A percentile compares a stretch with the other conserved stretches of the same genome.
These are phyloP conservation scores for Nakazawaea sp. DNA, from an alignment of 805 yeast species.

Conservation along the genomic window DNA sequence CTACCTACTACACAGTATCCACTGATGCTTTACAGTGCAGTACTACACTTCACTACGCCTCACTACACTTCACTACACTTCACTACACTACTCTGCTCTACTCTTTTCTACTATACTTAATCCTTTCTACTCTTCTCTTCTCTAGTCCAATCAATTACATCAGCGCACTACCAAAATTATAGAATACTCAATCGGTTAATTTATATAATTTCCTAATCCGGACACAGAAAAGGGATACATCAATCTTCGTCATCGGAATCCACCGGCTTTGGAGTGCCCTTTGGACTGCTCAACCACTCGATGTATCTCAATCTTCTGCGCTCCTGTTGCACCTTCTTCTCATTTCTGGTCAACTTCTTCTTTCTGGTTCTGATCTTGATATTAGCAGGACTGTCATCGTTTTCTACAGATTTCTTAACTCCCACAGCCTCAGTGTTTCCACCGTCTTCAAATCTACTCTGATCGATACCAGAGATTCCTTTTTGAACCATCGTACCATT, in stretches of 20 bases:
- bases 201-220: background rate
- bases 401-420: constrained; percentile 41
- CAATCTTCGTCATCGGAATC: constrained; percentile 88
- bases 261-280: constrained; percentile 94
- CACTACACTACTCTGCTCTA: no score
- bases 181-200: no score
- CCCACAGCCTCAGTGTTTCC: constrained; percentile 42
- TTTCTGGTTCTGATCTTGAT: constrained; percentile 88
- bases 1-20: no score
- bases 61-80: no score
- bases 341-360: constrained; percentile 97
- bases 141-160: background rate
- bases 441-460: constrained; percentile 76
- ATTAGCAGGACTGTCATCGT: constrained; percentile 91
- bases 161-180: background rate
- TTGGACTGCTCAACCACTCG: constrained; percentile 93
- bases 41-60: no score
- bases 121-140: background rate
- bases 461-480: constrained; percentile 72
- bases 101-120: no score
- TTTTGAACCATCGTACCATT: constrained; percentile 84
- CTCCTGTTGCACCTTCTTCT: constrained; percentile 83
- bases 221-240: constrained; percentile 22
- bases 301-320: constrained; percentile 91
- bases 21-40: no score